These are phyloP conservation scores for Crucibulum cyathiforme DNA, from an alignment of 1,284 basidiomycete genomes.

Conservation along the genomic window DNA sequence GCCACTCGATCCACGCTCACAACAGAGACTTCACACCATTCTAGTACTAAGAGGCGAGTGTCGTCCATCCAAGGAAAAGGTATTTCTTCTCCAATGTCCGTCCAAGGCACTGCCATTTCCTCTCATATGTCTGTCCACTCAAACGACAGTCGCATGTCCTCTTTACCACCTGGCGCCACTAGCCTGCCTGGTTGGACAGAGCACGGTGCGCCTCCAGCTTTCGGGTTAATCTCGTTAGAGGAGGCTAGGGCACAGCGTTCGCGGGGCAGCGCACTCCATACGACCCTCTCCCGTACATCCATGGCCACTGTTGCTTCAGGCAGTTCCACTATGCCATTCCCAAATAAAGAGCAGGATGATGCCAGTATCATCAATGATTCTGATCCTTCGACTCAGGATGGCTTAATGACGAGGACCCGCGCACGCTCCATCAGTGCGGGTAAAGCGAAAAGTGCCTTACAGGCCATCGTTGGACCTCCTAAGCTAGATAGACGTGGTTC, in stretches of 20 bases:
- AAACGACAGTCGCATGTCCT: constrained; percentile 17
- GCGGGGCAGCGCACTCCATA: constrained; percentile 55
- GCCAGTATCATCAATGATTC: constrained; percentile 17
- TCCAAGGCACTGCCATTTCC: constrained; percentile 35
- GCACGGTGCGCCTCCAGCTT: constrained; percentile 50
- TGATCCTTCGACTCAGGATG: constrained; percentile 23
- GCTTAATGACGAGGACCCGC: constrained; percentile 41
- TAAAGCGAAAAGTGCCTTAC: constrained; percentile 53
- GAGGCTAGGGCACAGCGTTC: constrained; percentile 74
- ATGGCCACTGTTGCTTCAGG: constrained; percentile 24
- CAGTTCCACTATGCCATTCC: constrained; percentile 32
- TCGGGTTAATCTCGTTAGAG: constrained; percentile 75
- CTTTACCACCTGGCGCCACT: constrained; percentile 33
- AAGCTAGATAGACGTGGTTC: constrained; percentile 48
- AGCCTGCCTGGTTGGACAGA: constrained; percentile 55
- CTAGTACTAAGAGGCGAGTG: constrained; percentile 40
- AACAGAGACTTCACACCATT: constrained; percentile 54
- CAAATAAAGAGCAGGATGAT: constrained; percentile 32
- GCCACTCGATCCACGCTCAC: constrained; percentile 48
- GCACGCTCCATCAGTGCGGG: constrained; percentile 69
- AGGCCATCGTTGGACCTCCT: constrained; percentile 46
- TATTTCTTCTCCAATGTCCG: constrained; percentile 58
- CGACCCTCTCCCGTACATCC: constrained; percentile 31
- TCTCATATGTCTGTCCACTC: constrained; percentile 21
- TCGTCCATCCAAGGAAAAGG: constrained; percentile 51